phyloP scores from a whole-genome alignment of 108 stramenopile species.

The Thalassiosira profunda region DNA sequence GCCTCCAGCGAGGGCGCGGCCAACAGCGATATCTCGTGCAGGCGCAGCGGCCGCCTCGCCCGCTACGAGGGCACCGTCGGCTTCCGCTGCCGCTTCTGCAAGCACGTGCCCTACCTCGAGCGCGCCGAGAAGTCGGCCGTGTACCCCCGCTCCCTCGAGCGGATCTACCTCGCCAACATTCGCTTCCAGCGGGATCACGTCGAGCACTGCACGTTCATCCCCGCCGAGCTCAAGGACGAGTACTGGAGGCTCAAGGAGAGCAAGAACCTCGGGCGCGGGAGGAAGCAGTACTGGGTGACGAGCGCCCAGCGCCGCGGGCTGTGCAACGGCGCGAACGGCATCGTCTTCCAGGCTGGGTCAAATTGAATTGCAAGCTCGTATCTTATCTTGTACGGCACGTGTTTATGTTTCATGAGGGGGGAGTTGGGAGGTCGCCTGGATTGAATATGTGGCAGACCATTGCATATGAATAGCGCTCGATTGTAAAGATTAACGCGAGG shows the following conservation, averaged over 20 bases:
- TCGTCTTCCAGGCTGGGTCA: constrained; percentile 2
- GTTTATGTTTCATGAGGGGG: too few relatives aligned
- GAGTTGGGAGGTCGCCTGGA: neutral
- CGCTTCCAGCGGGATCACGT: constrained; percentile 21
- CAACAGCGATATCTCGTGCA: neutral
- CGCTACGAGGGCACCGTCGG: constrained; percentile 19
- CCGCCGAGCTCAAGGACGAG: constrained; percentile 1
- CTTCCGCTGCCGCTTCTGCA: constrained; percentile 24
- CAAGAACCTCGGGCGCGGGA: constrained; percentile 8
- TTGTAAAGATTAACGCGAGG: too few relatives aligned
- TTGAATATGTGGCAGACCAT: neutral
- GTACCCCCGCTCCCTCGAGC: constrained; percentile 17
- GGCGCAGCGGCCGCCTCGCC: constrained; percentile 6
- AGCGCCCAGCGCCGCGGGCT: constrained; percentile 7
- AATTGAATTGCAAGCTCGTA: too few relatives aligned
- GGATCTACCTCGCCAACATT: constrained; percentile 24
- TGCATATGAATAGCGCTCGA: neutral
- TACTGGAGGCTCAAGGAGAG: constrained; percentile 2
- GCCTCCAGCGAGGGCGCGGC: neutral
- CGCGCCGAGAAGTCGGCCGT: constrained; percentile 6
- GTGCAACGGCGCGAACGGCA: constrained; percentile 12
- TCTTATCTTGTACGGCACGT: too few relatives aligned
- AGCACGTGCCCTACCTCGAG: neutral
- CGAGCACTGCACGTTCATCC: constrained; percentile 4
- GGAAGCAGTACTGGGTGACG: constrained; percentile 10